Conservation (phyloP, 495 filamentous ascomycete species). For the Amorphotheca resinae region DNA sequence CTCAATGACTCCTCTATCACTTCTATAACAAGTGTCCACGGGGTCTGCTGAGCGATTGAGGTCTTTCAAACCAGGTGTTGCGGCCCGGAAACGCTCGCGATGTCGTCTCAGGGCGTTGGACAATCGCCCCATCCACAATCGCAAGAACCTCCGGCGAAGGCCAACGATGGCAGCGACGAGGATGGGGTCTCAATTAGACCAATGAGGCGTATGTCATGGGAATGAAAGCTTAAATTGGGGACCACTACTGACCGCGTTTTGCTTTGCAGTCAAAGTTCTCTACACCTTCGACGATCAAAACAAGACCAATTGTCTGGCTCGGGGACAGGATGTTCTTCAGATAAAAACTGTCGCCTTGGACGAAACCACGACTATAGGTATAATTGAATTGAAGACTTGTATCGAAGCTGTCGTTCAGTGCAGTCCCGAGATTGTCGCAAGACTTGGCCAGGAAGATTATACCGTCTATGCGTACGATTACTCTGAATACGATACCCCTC, state of each 20-base stretch:
- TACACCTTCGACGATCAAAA: constrained; percentile 91
- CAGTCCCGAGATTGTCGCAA: constrained; percentile 80
- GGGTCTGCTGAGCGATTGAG: neutral
- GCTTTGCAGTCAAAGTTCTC: constrained; percentile 70
- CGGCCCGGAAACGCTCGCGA: constrained; percentile 10
- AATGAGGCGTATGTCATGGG: constrained; percentile 35
- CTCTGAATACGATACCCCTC: constrained; percentile 82
- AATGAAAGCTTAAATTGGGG: neutral
- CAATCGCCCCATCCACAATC: constrained; percentile 2
- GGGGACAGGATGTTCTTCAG: constrained; percentile 69
- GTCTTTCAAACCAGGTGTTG: constrained; percentile 9
- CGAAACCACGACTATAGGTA: constrained; percentile 58
- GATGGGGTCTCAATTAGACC: constrained; percentile 32
- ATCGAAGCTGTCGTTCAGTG: constrained; percentile 65
- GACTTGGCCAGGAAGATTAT: constrained; percentile 69
- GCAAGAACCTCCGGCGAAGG: neutral
- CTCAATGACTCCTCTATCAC: constrained; percentile 12
- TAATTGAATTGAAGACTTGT: constrained; percentile 83
- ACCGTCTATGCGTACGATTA: constrained; percentile 95
- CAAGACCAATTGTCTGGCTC: constrained; percentile 83
- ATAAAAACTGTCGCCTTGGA: constrained; percentile 73
- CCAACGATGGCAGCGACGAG: constrained; percentile 22
- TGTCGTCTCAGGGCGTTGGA: constrained; percentile 12
- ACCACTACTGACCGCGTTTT: constrained; percentile 11
- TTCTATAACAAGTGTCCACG: neutral